Conservation (phyloP, 208 protist species). For the Kentomonas sorsogonicus region DNA sequence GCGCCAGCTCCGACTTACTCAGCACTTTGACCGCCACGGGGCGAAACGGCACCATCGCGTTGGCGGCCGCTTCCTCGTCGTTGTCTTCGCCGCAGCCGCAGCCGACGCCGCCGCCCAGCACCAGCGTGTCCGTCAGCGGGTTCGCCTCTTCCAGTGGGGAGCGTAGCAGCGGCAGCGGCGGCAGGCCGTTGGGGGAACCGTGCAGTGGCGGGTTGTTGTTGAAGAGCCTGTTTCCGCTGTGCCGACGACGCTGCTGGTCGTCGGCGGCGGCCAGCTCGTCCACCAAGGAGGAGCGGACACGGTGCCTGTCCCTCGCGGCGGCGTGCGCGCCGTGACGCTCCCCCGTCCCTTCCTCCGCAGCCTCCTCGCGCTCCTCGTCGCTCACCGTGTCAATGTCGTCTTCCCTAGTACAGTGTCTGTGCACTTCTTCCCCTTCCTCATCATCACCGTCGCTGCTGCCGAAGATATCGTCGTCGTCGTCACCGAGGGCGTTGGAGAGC, state of each 20-base stretch:
- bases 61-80: conserved; percentile 11
- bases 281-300: neutral
- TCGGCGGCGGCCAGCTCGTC: neutral
- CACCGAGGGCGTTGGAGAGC: too few species aligned
- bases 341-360: neutral
- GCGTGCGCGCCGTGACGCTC: neutral
- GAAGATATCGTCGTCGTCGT: too few species aligned
- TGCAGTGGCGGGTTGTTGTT: too few species aligned
- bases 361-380: neutral
- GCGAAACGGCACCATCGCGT: conserved; percentile 25
- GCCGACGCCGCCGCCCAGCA: neutral
- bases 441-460: too few species aligned
- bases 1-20: conserved; percentile 45
- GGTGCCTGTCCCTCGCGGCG: neutral
- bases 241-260: neutral
- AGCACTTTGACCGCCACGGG: conserved; percentile 72
- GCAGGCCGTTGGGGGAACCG: too few species aligned
- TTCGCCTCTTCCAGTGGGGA: too few species aligned
- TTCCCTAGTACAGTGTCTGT: too few species aligned
- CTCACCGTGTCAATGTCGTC: conserved; percentile 5
- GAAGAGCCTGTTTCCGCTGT: too few species aligned
- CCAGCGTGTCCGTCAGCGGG: neutral
- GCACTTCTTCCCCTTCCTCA: too few species aligned
- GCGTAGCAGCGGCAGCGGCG: too few species aligned
- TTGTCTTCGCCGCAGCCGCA: neutral